phyloP scores from a whole-genome alignment of 805 yeast species.

The Suhomyces prunicola region DNA sequence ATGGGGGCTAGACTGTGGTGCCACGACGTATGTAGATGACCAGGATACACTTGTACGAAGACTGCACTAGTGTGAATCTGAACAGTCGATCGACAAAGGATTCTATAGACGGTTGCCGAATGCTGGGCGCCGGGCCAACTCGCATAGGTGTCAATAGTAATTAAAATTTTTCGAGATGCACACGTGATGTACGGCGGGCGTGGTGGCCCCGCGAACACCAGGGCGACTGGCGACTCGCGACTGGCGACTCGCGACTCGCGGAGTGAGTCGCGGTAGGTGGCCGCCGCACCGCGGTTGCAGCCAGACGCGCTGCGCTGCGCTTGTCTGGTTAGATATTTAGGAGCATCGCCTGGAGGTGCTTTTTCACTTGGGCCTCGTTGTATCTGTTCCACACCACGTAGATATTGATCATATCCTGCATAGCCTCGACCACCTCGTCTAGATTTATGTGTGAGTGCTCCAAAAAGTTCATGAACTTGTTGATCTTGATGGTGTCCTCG shows the following conservation, averaged over 20 bases:
- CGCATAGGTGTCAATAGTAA: neutral
- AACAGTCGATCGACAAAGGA: neutral
- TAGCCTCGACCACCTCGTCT: conserved; percentile 72
- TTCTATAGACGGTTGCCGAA: neutral
- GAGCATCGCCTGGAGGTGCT: conserved; percentile 44
- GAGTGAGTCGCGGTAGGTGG: too few relatives aligned
- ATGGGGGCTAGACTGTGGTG: neutral
- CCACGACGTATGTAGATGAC: neutral
- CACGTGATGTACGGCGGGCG: neutral
- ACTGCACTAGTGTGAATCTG: neutral
- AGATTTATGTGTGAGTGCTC: conserved; percentile 76
- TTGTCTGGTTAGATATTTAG: conserved; percentile 19
- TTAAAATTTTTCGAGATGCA: neutral
- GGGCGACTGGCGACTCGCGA: too few relatives aligned
- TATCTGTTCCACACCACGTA: conserved; percentile 88
- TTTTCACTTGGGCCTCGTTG: conserved; percentile 60
- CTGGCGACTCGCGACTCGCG: too few relatives aligned
- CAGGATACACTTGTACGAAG: neutral
- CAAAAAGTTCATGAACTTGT: conserved; percentile 59
- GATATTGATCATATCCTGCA: conserved; percentile 77
- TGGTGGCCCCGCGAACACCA: too few relatives aligned
- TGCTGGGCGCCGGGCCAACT: neutral
- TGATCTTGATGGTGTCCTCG: conserved; percentile 45
- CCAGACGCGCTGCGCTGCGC: too few relatives aligned
- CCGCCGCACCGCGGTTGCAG: too few relatives aligned